Conservation (phyloP, 148 eudicot species). For the Rhododendron henanense region DNA sequence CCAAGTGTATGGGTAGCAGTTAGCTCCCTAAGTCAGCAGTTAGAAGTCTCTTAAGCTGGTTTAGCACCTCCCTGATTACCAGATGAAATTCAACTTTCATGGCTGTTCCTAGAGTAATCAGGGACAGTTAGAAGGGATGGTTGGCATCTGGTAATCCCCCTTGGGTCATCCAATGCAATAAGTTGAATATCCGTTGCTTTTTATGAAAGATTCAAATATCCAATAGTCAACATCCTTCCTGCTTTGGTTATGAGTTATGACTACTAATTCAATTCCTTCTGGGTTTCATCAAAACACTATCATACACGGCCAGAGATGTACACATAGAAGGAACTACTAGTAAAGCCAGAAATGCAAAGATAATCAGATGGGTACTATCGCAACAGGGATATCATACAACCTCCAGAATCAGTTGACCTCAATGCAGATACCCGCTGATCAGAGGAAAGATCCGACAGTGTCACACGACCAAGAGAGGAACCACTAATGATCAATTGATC, state of each 20-base stretch:
- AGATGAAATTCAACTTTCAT: background rate
- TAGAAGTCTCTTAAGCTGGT: slow-evolving; percentile 1
- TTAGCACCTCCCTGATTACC: background rate
- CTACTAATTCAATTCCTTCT: background rate
- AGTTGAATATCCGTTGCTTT: background rate
- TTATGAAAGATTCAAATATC: background rate
- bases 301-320: background rate
- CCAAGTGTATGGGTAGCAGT: background rate
- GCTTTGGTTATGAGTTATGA: background rate
- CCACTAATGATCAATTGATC: slow-evolving; percentile 69
- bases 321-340: background rate
- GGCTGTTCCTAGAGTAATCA: background rate
- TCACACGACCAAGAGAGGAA: slow-evolving; percentile 54
- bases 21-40: background rate
- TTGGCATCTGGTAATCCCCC: background rate
- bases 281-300: background rate
- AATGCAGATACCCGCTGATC: slow-evolving; percentile 51
- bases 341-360: background rate
- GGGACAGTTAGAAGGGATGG: background rate
- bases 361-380: background rate
- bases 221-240: background rate
- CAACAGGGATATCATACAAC: slow-evolving; percentile 23
- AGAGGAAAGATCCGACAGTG: slow-evolving; percentile 50
- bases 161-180: background rate
- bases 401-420: slow-evolving; percentile 46